These are phyloP conservation scores for Pythium scleroteichum DNA, from an alignment of 352 stramenopile species.

Conservation along the genomic window DNA sequence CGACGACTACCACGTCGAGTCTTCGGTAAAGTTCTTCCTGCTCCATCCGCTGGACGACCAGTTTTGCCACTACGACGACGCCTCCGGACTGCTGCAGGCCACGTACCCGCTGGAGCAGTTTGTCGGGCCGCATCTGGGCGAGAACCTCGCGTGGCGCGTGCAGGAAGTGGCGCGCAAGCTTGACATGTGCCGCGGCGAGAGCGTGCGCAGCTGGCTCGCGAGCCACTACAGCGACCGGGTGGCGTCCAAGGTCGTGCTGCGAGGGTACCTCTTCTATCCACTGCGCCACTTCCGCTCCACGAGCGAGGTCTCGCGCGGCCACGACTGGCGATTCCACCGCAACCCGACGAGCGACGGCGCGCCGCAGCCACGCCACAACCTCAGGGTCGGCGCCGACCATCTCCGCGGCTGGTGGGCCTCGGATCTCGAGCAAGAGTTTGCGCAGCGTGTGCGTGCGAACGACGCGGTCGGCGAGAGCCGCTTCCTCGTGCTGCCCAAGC, in stretches of 20 bases:
- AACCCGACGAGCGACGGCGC: slow-evolving; percentile 24
- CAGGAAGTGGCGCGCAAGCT: slow-evolving; percentile 72
- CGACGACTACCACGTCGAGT: slow-evolving; percentile 67
- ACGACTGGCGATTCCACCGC: slow-evolving; percentile 51
- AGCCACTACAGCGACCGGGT: slow-evolving; percentile 55
- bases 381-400: slow-evolving; percentile 42
- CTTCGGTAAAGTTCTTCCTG: slow-evolving; percentile 82
- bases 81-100: not conserved
- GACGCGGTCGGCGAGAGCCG: slow-evolving; percentile 38
- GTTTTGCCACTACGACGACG: not conserved
- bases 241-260: slow-evolving; percentile 56
- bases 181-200: slow-evolving; percentile 53
- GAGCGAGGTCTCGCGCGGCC: slow-evolving; percentile 37
- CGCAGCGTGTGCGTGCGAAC: slow-evolving; percentile 39
- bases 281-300: slow-evolving; percentile 49
- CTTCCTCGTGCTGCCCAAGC: slow-evolving; percentile 68
- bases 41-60: slow-evolving; percentile 39
- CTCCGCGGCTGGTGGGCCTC: slow-evolving; percentile 72
- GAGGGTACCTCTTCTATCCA: slow-evolving; percentile 70
- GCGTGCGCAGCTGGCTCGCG: slow-evolving; percentile 51
- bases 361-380: slow-evolving; percentile 20
- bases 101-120: slow-evolving; percentile 59
- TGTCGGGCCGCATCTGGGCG: slow-evolving; percentile 67
- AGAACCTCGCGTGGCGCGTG: slow-evolving; percentile 72
- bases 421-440: slow-evolving; percentile 46